Evolutionary conservation across 441 rosid species (phyloP).

Genomic region (Erodium texanum): DNA sequence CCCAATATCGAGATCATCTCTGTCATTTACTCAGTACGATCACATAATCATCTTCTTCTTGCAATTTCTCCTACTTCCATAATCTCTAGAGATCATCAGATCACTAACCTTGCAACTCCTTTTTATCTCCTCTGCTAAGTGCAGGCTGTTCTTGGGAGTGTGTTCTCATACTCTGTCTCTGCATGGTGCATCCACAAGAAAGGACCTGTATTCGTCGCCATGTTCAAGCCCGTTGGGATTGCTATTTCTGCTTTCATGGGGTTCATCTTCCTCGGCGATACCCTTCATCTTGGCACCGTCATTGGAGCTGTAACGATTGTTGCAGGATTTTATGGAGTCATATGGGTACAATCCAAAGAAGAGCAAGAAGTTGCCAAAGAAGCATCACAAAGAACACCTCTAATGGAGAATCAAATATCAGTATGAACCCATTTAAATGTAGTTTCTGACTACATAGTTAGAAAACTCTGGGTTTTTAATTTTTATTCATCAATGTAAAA

Average conservation of each 20-base stretch:
- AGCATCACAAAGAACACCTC: not conserved
- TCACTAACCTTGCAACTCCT: not conserved
- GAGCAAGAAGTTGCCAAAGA: constrained; percentile 19
- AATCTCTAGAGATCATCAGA: not conserved
- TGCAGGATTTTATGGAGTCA: constrained; percentile 59
- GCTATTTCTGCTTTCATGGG: constrained; percentile 48
- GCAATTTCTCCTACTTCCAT: no score
- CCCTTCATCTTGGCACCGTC: constrained; percentile 47
- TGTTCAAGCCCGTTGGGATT: constrained; percentile 60
- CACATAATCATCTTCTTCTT: not conserved
- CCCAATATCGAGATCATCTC: not conserved
- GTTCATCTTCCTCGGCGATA: constrained; percentile 45
- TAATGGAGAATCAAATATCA: not conserved
- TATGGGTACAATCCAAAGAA: constrained; percentile 79
- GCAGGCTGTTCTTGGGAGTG: constrained; percentile 56
- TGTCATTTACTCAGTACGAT: constrained; percentile 28
- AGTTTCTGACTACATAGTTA: not conserved
- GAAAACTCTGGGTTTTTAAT: no score
- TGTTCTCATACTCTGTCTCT: constrained; percentile 40
- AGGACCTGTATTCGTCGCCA: constrained; percentile 61
- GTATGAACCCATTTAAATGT: not conserved
- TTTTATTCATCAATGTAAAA: no score
- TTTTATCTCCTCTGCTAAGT: not conserved
- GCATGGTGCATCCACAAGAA: constrained; percentile 52
- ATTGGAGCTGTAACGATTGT: constrained; percentile 62